These are phyloP conservation scores for Fusarium pseudograminearum DNA, from an alignment of 2,329 filamentous ascomycete species.

Conservation along the genomic window DNA sequence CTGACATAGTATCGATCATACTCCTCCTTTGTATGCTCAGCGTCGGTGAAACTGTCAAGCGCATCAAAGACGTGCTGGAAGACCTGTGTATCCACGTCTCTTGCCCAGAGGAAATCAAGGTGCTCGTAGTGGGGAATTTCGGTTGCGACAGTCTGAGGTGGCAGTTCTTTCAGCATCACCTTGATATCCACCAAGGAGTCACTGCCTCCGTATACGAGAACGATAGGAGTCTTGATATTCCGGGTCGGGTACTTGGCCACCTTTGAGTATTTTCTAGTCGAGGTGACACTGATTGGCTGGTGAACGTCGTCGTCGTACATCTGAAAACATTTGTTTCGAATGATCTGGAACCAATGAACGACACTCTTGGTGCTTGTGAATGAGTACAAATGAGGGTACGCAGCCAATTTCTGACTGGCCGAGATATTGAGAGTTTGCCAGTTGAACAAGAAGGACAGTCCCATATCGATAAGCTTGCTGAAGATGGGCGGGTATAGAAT, in stretches of 20 bases:
- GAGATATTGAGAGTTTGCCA: constrained; percentile 90
- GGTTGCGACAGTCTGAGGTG: constrained; percentile 83
- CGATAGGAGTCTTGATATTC: constrained; percentile 96
- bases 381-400: constrained; percentile 95
- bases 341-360: constrained; percentile 99
- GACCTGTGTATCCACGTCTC: constrained; percentile 84
- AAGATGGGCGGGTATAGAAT: constrained; percentile 96
- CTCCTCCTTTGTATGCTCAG: constrained; percentile 69
- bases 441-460: constrained; percentile 85
- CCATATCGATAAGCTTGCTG: constrained; percentile 85
- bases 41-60: constrained; percentile 75
- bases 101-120: constrained; percentile 94
- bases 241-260: constrained; percentile 95
- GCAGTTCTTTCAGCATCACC: constrained; percentile 90
- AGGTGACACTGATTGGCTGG: constrained; percentile 76
- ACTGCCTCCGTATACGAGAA: constrained; percentile 91
- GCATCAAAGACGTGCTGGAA: constrained; percentile 94
- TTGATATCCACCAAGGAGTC: constrained; percentile 95
- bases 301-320: constrained; percentile 98
- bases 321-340: constrained; percentile 94
- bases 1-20: constrained; percentile 68
- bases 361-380: constrained; percentile 97
- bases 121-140: constrained; percentile 96
- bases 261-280: constrained; percentile 88
- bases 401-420: constrained; percentile 88